A percentile compares a stretch with the other conserved stretches of the same genome.
Evolutionary conservation across 768 basidiomycete species (phyloP).

Genomic region (Kwoniella bestiolae): DNA sequence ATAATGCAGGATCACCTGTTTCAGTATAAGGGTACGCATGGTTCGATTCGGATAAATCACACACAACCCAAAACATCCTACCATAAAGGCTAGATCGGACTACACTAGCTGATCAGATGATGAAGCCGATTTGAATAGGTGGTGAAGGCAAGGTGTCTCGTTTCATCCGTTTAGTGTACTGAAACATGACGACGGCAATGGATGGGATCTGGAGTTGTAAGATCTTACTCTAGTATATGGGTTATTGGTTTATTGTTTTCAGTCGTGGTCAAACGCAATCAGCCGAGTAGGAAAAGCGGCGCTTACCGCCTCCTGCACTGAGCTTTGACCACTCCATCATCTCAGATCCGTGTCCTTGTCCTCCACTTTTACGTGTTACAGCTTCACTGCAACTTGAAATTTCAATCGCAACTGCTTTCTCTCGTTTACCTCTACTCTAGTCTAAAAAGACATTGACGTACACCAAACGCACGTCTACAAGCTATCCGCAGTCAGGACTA

Average conservation of each 20-base stretch:
- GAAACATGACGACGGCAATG: background rate
- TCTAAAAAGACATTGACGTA: too few relatives aligned
- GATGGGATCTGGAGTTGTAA: background rate
- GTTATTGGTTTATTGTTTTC: background rate
- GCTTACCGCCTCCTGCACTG: too few relatives aligned
- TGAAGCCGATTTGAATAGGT: conserved; percentile 12
- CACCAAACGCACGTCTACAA: too few relatives aligned
- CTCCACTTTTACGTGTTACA: background rate
- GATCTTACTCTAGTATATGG: too few relatives aligned
- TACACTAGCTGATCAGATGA: background rate
- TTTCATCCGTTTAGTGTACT: background rate
- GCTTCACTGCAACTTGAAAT: too few relatives aligned
- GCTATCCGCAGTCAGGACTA: too few relatives aligned
- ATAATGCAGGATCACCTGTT: too few relatives aligned
- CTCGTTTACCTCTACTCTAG: background rate
- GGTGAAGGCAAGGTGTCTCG: conserved; percentile 8
- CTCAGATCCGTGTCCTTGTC: background rate
- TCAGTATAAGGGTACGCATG: too few relatives aligned
- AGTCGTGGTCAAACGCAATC: too few relatives aligned
- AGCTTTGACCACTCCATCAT: too few relatives aligned
- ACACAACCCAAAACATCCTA: background rate
- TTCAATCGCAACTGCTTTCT: background rate
- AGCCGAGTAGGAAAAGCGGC: too few relatives aligned
- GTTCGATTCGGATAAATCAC: background rate
- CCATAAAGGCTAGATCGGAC: background rate